Conservation (phyloP, 2,329 filamentous ascomycete genomes). For the Fusarium cyanostomum region DNA sequence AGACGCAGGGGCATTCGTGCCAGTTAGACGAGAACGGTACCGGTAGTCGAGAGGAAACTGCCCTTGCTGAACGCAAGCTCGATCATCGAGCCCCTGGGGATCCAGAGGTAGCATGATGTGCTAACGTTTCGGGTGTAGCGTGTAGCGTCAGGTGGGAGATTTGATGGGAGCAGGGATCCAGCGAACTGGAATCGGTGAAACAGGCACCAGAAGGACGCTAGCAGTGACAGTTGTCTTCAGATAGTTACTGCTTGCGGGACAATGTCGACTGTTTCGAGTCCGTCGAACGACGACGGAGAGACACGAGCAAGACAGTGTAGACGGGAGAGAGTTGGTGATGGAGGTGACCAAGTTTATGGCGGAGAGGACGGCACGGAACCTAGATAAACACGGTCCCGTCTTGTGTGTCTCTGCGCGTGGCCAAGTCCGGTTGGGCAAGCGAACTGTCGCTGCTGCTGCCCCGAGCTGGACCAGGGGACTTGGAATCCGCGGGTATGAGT, state of each 20-base stretch:
- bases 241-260: conserved; percentile 6
- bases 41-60: conserved; percentile 37
- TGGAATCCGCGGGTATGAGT: conserved; percentile 7
- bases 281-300: not conserved
- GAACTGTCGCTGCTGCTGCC: not conserved
- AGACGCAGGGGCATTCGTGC: conserved; percentile 28
- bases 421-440: conserved; percentile 35
- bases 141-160: conserved; percentile 28
- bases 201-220: conserved; percentile 27
- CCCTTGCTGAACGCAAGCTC: conserved; percentile 25
- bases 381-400: conserved; percentile 10
- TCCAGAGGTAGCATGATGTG: conserved; percentile 43
- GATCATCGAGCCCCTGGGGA: conserved; percentile 37
- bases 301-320: not conserved
- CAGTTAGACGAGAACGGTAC: conserved; percentile 37
- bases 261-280: conserved; percentile 2
- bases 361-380: conserved; percentile 14
- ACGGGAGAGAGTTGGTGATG: conserved; percentile 2
- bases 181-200: conserved; percentile 30
- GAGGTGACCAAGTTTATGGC: not conserved
- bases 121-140: conserved; percentile 41
- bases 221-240: conserved; percentile 16
- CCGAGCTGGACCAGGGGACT: not conserved
- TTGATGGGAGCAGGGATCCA: conserved; percentile 35
- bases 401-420: conserved; percentile 29